Evolutionary conservation across 2,329 filamentous ascomycete species (phyloP).

Genomic region (Geoglossum cookeanum): DNA sequence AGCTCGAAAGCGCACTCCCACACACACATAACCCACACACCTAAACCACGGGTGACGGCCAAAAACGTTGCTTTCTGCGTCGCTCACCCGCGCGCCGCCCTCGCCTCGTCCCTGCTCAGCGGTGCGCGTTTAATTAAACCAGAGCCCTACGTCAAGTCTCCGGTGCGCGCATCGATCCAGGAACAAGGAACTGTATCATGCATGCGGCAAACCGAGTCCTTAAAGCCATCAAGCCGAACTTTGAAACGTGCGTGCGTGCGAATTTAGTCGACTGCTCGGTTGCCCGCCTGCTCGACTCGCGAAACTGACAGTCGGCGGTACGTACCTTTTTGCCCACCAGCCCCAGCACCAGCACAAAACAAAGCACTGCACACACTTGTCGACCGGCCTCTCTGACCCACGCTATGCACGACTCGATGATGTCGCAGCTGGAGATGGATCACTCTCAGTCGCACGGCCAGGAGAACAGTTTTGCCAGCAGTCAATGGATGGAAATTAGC

Average conservation of each 20-base stretch:
- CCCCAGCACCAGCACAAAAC: background rate
- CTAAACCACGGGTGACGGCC: no score
- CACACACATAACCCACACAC: no score
- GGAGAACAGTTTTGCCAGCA: slow-evolving; percentile 24
- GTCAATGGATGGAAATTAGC: slow-evolving; percentile 27
- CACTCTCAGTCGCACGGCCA: slow-evolving; percentile 20
- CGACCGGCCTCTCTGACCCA: background rate
- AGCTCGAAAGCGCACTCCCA: background rate
- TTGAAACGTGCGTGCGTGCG: background rate
- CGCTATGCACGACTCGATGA: slow-evolving; percentile 19
- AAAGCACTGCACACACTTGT: background rate
- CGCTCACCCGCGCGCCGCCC: background rate
- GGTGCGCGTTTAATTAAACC: background rate
- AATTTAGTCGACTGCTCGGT: slow-evolving; percentile 3
- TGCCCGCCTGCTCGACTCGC: background rate
- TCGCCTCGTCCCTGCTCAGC: background rate
- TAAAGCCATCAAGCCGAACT: slow-evolving; percentile 2
- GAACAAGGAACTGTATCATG: background rate
- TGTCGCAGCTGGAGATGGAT: slow-evolving; percentile 16
- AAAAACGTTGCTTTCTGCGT: background rate
- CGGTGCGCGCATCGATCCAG: background rate
- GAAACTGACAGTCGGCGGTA: background rate
- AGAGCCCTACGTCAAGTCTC: background rate
- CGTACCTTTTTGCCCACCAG: background rate
- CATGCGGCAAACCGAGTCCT: background rate